phyloP scores from a whole-genome alignment of 108 stramenopile genomes.

The Epithemia pelagica region DNA sequence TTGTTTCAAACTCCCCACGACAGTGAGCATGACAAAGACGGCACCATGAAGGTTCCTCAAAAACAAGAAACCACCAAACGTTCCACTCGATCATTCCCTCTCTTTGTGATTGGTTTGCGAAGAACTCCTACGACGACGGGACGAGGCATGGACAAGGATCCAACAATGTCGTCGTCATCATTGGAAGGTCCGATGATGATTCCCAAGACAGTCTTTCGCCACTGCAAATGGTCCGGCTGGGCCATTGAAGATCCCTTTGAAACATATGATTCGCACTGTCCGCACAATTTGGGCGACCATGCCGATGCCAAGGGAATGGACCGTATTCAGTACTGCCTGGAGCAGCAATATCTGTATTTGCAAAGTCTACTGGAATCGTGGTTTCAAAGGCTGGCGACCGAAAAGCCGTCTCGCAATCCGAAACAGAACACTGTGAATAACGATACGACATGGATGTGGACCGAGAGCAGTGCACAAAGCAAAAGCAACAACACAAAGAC shows the following conservation, averaged over 20 bases:
- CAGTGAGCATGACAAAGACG: conserved; percentile 42
- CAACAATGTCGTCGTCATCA: too few relatives aligned
- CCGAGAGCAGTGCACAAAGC: too few relatives aligned
- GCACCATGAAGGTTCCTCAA: conserved; percentile 50
- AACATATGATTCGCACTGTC: conserved; percentile 65
- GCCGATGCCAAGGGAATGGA: conserved; percentile 24
- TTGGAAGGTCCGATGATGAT: too few relatives aligned
- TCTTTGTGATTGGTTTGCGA: background rate
- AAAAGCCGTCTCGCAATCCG: too few relatives aligned
- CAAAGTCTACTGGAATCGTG: too few relatives aligned
- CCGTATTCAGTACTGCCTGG: background rate
- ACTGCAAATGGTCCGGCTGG: conserved; percentile 28
- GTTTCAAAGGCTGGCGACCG: too few relatives aligned
- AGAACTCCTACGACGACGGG: background rate
- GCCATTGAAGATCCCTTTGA: conserved; percentile 87
- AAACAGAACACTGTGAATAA: too few relatives aligned
- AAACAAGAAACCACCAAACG: conserved; percentile 11
- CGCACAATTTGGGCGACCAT: conserved; percentile 69
- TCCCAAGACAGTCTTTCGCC: conserved; percentile 44
- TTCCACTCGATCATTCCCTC: background rate
- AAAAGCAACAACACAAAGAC: too few relatives aligned
- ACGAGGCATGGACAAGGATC: too few relatives aligned
- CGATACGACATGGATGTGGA: too few relatives aligned
- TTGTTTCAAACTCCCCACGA: too few relatives aligned
- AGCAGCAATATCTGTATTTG: conserved; percentile 1